Conservation (phyloP, 768 basidiomycete species). For the Leccinellum rugosiceps region DNA sequence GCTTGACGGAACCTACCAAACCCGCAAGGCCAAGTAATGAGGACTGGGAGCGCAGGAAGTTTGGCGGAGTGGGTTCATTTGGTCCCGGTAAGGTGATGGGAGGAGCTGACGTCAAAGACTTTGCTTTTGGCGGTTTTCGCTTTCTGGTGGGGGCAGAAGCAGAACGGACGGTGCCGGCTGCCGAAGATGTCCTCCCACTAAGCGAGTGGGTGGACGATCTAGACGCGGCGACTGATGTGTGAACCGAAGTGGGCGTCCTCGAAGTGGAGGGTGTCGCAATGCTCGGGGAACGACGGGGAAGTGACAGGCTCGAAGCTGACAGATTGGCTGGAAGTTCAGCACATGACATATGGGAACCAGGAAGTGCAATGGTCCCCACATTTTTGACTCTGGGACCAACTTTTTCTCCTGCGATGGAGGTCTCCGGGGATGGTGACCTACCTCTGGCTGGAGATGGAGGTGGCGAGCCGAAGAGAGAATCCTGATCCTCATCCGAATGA, state of each 20-base stretch:
- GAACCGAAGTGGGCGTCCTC: neutral
- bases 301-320: slow-evolving; percentile 60
- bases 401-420: slow-evolving; percentile 18
- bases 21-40: slow-evolving; percentile 73
- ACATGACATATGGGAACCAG: slow-evolving; percentile 81
- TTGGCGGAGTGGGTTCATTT: slow-evolving; percentile 55
- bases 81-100: slow-evolving; percentile 64
- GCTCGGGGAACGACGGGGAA: slow-evolving; percentile 28
- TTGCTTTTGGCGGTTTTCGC: slow-evolving; percentile 33
- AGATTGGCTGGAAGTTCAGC: slow-evolving; percentile 83
- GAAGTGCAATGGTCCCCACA: slow-evolving; percentile 98
- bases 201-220: slow-evolving; percentile 10
- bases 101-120: slow-evolving; percentile 46
- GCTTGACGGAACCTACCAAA: slow-evolving; percentile 61
- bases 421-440: slow-evolving; percentile 68
- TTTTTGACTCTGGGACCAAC: slow-evolving; percentile 37
- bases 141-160: slow-evolving; percentile 25
- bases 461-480: slow-evolving; percentile 79
- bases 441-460: slow-evolving; percentile 70
- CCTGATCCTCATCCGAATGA: slow-evolving; percentile 40
- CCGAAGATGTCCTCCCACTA: slow-evolving; percentile 12
- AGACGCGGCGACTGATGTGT: slow-evolving; percentile 6
- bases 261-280: slow-evolving; percentile 21
- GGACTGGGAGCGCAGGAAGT: slow-evolving; percentile 72
- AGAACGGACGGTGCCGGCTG: neutral